Conservation (phyloP, 305 asterid genomes). For the Fraxinus angustifolia region DNA sequence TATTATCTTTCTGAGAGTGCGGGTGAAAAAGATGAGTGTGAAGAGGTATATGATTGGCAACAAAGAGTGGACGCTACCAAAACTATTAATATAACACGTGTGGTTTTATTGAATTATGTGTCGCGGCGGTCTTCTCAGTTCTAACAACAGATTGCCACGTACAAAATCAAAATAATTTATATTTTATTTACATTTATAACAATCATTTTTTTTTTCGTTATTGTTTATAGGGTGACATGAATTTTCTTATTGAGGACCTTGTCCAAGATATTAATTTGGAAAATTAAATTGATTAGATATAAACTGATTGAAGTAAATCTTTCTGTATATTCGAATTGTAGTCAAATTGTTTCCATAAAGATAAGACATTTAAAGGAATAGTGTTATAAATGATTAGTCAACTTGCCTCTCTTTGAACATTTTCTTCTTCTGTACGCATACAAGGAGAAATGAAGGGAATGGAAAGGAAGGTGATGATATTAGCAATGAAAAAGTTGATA, state of each 20-base stretch:
- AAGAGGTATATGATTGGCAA: not conserved
- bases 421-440: not conserved
- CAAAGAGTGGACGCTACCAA: not conserved
- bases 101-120: not conserved
- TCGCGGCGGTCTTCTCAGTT: not conserved
- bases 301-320: not conserved
- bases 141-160: not conserved
- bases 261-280: not conserved
- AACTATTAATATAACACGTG: constrained; percentile 7
- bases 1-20: not conserved
- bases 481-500: not conserved
- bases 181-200: not conserved
- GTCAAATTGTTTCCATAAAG: no score
- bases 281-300: not conserved
- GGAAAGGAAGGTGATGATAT: not conserved
- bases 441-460: not conserved
- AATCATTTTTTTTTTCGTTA: not conserved
- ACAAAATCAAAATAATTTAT: not conserved
- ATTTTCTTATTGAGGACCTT: not conserved
- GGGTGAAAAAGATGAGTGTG: not conserved
- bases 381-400: not conserved
- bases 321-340: no score
- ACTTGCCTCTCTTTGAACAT: not conserved
- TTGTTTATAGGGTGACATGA: not conserved
- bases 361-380: no score